These are phyloP conservation scores for Letharia columbiana DNA, from an alignment of 495 filamentous ascomycete species.

Conservation along the genomic window DNA sequence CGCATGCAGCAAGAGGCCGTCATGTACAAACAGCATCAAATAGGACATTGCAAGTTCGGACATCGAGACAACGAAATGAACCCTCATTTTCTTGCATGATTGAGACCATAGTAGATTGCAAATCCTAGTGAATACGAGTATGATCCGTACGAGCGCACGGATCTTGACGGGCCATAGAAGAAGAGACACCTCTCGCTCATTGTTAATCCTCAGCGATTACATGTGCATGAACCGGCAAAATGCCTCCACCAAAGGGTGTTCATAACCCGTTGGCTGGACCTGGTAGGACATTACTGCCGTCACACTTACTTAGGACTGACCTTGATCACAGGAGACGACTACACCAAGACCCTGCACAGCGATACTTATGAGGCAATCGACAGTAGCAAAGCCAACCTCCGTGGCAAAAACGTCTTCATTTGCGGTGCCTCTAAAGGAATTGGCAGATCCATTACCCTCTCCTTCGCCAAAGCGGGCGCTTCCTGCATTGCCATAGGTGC, in stretches of 20 bases:
- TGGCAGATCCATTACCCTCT: conserved; percentile 41
- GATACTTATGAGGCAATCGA: conserved; percentile 33
- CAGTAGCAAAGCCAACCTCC: conserved; percentile 32
- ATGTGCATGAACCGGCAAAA: not conserved
- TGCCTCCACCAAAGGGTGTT: conserved; percentile 6
- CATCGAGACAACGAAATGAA: not conserved
- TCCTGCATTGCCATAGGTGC: conserved; percentile 37
- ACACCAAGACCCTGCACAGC: conserved; percentile 25
- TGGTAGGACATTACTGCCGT: not conserved
- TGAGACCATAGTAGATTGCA: not conserved
- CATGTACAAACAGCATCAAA: not conserved
- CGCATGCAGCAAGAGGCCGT: not conserved
- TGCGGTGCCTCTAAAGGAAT: conserved; percentile 44
- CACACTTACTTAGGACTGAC: not conserved
- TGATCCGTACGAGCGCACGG: not conserved
- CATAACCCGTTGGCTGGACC: conserved; percentile 5
- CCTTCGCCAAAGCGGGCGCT: conserved; percentile 38
- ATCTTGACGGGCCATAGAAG: not conserved
- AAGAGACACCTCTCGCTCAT: not conserved
- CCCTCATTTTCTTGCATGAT: not conserved
- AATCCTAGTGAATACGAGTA: too few relatives aligned
- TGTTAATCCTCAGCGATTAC: not conserved
- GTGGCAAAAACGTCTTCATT: conserved; percentile 40
- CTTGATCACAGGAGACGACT: not conserved
- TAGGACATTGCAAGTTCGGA: not conserved